Conservation (phyloP, 164 flowering plant genomes). For the grape (Vitis vinifera) region ASM3070453v1 NC_081810.1:23040501-23041000, state of each 20-base stretch:
- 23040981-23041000: not conserved
- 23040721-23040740: not conserved
- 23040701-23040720: not conserved
- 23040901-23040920: conserved; percentile 15
- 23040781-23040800: not conserved
- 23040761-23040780: not conserved
- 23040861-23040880: conserved; percentile 15
- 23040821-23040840: not conserved
- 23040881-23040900: conserved; percentile 11
- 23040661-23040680: conserved; percentile 8
- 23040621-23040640: not conserved
- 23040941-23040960: conserved; percentile 11
- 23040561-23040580: too few relatives aligned
- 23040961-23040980: not conserved
- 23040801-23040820: not conserved
- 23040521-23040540: too few relatives aligned
- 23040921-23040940: conserved; percentile 14
- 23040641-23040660: conserved; percentile 6
- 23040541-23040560: too few relatives aligned
- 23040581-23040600: not conserved
- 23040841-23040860: conserved; percentile 9
- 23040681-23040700: not conserved
- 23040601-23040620: not conserved
- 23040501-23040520: too few relatives aligned
- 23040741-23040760: not conserved